Base-by-base conservation (phyloP, 1,139 yeast species). In the Debaryomyces fabryi region DNA sequence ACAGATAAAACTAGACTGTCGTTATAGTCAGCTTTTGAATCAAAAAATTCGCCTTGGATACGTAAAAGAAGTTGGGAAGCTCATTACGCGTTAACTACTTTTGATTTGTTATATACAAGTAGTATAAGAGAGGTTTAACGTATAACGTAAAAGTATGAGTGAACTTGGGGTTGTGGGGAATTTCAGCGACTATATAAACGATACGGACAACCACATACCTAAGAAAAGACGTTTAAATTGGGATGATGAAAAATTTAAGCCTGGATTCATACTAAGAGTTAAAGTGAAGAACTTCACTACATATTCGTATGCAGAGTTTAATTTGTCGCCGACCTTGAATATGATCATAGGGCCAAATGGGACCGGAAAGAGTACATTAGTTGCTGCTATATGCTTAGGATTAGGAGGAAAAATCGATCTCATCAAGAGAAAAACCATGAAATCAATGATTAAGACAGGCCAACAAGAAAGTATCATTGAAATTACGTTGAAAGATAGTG, bases 291-390 rank as follows among this genome's bases (percentile, higher is more conserved):
- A 92, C 65, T 92, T 92, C 71, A 91, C 95, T 59, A 90, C 97
- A 0, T 92, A 92, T 62, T 69, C 84, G 2, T 72, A 81, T 49
- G 88, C 93, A 0, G 93, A 88, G 62, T 92, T 90, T 65, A 74
- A 76, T 39, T 76, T 92, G 45, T 88, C 96, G 0, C 97, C 98
- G 0, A 78, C 86, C 2, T 74, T 95, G 62, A 95, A 95, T 64
- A 83, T 95, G 89, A 88, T 95, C 50, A 88, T 93, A 48, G 99
- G 98, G 0, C 98, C 99, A 6, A 95, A 95, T 63, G 99, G 99
- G 35, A 84, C 97, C 0, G 99, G 99, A 6, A 95, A 95, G 63
- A 85, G 95, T 43, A 90, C 99, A 0, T 81, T 93, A 57, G 96
- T 93, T 6, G 90, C 97, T 50, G 98, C 98, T 0, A 83, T 93